These are phyloP conservation scores for Cudoniella acicularis DNA, from an alignment of 495 filamentous ascomycete species.

Conservation along the genomic window DNA sequence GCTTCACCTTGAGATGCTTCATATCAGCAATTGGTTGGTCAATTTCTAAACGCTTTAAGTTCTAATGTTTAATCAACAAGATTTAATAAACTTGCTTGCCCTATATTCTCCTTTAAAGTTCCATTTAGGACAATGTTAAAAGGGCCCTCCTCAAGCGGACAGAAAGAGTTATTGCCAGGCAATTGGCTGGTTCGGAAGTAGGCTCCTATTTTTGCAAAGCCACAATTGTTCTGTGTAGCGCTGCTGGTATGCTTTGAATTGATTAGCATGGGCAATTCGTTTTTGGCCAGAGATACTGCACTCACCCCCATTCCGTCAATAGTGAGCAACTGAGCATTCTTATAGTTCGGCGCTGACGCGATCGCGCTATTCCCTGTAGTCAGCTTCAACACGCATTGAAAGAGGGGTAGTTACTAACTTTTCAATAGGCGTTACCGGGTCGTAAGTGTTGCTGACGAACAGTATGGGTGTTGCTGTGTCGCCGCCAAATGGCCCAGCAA, in stretches of 20 bases:
- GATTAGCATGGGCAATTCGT: not conserved
- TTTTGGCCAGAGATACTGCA: not conserved
- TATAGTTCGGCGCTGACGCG: not conserved
- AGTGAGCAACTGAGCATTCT: not conserved
- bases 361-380: not conserved
- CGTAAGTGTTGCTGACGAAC: not conserved
- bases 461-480: not conserved
- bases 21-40: no score
- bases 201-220: not conserved
- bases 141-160: not conserved
- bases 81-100: not conserved
- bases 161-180: not conserved
- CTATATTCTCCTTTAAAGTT: not conserved
- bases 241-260: not conserved
- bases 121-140: not conserved
- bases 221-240: not conserved
- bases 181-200: not conserved
- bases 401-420: not conserved
- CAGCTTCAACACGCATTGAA: not conserved
- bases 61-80: not conserved
- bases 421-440: not conserved
- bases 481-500: not conserved
- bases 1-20: no score
- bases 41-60: no score
- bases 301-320: not conserved